Evolutionary conservation across 2,329 filamentous ascomycete genomes (phyloP), one percentile per base, ranked within the genome.

Genomic region (Ascochyta clinopodiicola): DNA sequence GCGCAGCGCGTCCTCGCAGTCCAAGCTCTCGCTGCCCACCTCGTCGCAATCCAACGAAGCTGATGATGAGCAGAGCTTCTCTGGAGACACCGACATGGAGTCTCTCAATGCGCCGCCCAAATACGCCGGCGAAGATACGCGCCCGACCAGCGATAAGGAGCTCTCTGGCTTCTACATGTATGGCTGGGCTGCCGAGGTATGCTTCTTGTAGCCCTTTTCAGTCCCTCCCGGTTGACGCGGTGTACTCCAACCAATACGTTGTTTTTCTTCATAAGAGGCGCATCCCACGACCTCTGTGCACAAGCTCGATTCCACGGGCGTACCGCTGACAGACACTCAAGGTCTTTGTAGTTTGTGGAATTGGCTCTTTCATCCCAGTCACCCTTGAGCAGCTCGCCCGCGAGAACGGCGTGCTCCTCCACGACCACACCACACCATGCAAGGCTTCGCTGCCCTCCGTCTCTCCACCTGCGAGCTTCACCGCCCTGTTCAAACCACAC

Each of bases 161-260:
- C 84, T 98, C 57, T 82, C 87, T 35, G 95, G 94, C 66, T 99
- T 96, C 91, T 99, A 98, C 77, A 89, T 89, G 74, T 98, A 98
- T 80, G 90, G 90, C 37, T 98, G 96, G 82, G 95, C 95, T 22
- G 92, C 94, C 19, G 95, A 99, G 79, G 75, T 77, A 69, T 46
- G 52, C 34, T 10, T 32, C 42, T 12, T 6, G 6, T n/a, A 10
- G 13, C 8, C 8, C 44, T 29, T 22, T 6, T 6, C 17, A 4
- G 6, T 15, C 7, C 17, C 38, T 22, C 17, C 24, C n/a, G 22
- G 19, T 40, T n/a, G 12, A 25, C 22, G 44, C 34, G 31, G 35
- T 27, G 17, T 38, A 17, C 22, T 24, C 36, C 38, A 15, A 31
- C 15, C 13, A 27, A 22, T 2, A 35, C 8, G 32, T n/a, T 15